phyloP scores from a whole-genome alignment of 768 basidiomycete species.

The Candolleomyces aberdarensis region DNA sequence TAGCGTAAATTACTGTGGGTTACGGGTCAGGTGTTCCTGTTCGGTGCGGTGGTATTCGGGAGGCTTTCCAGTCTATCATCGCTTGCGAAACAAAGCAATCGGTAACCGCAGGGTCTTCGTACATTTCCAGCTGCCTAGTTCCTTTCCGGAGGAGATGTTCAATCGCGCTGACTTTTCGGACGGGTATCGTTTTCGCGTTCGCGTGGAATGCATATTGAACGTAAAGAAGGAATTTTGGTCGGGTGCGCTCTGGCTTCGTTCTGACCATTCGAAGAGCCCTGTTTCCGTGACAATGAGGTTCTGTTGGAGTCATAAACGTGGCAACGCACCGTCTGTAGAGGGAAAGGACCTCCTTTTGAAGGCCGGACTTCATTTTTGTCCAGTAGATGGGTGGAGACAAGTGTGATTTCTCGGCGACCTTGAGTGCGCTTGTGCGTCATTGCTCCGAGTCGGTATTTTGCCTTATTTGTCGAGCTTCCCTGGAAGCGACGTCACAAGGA shows the following conservation, averaged over 20 bases:
- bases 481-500: too few relatives aligned
- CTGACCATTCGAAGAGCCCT: conserved; percentile 77
- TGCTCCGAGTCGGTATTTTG: too few relatives aligned
- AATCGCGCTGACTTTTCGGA: conserved; percentile 64
- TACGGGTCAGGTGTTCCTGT: too few relatives aligned
- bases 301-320: not conserved
- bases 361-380: conserved; percentile 33
- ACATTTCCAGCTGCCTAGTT: conserved; percentile 62
- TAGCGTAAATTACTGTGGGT: too few relatives aligned
- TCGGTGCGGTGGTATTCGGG: conserved; percentile 9
- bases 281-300: not conserved
- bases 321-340: conserved; percentile 39
- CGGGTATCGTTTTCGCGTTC: conserved; percentile 57
- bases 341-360: conserved; percentile 51
- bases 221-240: conserved; percentile 63
- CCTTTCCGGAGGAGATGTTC: conserved; percentile 78
- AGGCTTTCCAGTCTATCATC: conserved; percentile 64
- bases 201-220: conserved; percentile 68
- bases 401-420: too few relatives aligned
- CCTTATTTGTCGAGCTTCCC: too few relatives aligned
- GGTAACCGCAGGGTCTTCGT: conserved; percentile 61
- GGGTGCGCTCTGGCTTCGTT: conserved; percentile 59
- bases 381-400: too few relatives aligned
- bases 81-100: conserved; percentile 73
- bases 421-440: too few relatives aligned